Evolutionary conservation across 305 asterid species (phyloP), one percentile per base, ranked within the genome.

Genomic region (Fraxinus baroniana): DNA sequence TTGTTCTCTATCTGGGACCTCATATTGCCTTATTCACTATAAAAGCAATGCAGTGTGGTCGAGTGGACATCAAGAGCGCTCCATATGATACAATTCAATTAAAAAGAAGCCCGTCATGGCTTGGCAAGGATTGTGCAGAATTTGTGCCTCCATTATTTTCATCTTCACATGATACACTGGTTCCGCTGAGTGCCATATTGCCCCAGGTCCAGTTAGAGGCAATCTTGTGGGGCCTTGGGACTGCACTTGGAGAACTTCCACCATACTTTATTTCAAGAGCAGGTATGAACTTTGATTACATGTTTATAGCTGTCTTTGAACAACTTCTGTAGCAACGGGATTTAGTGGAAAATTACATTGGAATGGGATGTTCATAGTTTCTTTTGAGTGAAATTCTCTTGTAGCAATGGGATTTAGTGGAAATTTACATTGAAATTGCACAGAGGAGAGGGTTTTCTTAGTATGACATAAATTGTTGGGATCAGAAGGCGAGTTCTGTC

Each of bases 161-260:
- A 9, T 82, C 94, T 71, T 87, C 92, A 24, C 87, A 83, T 9
- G 93, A 91, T 78, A 84, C 86, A 39, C 85, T 90, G 82, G 93
- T 94, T 77, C 97, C 97, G 12, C 91, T 94, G 26, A 83, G 94
- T 81, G 92, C 93, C 87, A 90, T 94, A 87, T 86, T 94, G 86
- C 97, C 94, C 6, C 95, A 93, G 81, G 93, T 94, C 85, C 98
- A 94, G 89, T 81, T 94, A 72, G 98, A 94, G 92, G 97, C 97
- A 68, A 60, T 94, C 79, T 76, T 94, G 70, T 94, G 98, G 98
- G 98, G 98, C 82, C 82, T 93, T 39, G 97, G 98, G 64, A 94
- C 98, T 64, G 98, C 98, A 74, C 97, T 94, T 76, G 98, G 98
- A 73, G 98, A 94, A 89, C 97, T 94, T 20, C 98, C 97, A 57